Base-by-base conservation (phyloP, 192 early-diverging fungal species). In the Gonapodya prolifera region DNA sequence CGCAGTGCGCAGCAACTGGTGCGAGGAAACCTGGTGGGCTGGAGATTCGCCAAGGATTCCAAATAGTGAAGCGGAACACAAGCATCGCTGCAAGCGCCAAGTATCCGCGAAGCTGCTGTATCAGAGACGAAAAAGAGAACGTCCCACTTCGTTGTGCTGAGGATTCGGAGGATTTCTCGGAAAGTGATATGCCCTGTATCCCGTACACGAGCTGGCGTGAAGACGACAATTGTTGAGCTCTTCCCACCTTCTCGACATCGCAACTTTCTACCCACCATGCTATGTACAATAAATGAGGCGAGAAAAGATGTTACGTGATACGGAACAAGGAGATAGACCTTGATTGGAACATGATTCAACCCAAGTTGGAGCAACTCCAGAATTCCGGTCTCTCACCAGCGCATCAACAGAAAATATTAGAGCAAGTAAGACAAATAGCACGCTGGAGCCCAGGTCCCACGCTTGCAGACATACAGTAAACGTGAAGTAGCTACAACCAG, bases 1-100 rank as follows among this genome's bases (percentile, higher is more conserved):
- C 75, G 75, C 84, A 85, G 76, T 85, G 83, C 0, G 82, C 83
- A 2, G 83, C 84, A 33, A 85, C 69, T 0, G 82, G 81, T 34
- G 74, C 29, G 76, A 84, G 31, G 33, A 82, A 81, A 35, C 77
- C n/a, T 18, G 82, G 80, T 33, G 82, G 82, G 2, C 80, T 16
- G 0, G n/a, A 18, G n/a, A 75, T 13, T 30, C 34, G 35, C 83
- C 76, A 74, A 16, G 82, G 82, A 78, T 83, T 79, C 83, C 83
- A 85, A 35, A 85, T 35, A 31, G 83, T 82, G 69, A 85, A 85
- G n/a, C 84, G 78, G 34, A 84, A 70, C 13, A 79, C 35, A 0
- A 84, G 34, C 75, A 85, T 80, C 32, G 77, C 74, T n/a, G 77
- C 18, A 17, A 81, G 31, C 2, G 84, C 30, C 18, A 85, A 34